Percentiles rank a stretch among this genome's conserved stretches.
These are phyloP conservation scores for Dictyophora rubrovolvata DNA, from an alignment of 768 basidiomycete species.

Conservation along the genomic window DNA sequence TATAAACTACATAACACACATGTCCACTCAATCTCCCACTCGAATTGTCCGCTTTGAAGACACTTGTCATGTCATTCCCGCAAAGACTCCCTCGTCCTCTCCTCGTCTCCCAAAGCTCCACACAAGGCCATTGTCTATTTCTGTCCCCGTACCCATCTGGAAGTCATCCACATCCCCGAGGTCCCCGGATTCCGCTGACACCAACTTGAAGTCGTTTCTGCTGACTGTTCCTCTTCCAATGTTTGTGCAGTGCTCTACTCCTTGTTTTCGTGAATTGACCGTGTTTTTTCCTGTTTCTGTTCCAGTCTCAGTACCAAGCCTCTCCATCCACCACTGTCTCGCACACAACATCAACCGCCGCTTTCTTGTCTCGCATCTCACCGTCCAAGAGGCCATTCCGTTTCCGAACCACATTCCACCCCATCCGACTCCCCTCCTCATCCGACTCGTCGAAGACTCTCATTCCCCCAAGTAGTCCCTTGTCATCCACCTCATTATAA, in stretches of 20 bases:
- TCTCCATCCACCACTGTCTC: conserved; percentile 26
- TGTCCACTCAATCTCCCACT: not conserved
- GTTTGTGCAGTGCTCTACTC: no score
- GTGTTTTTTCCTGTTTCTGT: no score
- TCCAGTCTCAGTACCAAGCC: conserved; percentile 49
- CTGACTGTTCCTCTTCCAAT: not conserved
- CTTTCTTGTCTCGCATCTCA: not conserved
- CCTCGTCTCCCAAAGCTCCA: conserved; percentile 34
- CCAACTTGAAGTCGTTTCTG: conserved; percentile 16
- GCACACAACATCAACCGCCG: conserved; percentile 1
- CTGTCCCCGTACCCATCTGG: conserved; percentile 61
- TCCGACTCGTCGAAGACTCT: conserved; percentile 36
- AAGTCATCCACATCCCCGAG: conserved; percentile 27
- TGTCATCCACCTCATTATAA: not conserved
- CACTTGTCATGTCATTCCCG: conserved; percentile 67
- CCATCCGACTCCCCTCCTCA: conserved; percentile 28
- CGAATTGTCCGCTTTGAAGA: conserved; percentile 55
- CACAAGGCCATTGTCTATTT: conserved; percentile 58
- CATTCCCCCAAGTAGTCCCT: conserved; percentile 10
- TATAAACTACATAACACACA: no score
- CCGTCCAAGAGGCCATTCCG: not conserved
- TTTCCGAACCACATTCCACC: conserved; percentile 33
- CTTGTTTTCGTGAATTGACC: no score
- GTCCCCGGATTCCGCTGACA: conserved; percentile 13
- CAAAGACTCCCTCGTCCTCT: conserved; percentile 26